These are phyloP conservation scores for Clarireedia paspali DNA, from an alignment of 2,329 filamentous ascomycete genomes.

Conservation along the genomic window DNA sequence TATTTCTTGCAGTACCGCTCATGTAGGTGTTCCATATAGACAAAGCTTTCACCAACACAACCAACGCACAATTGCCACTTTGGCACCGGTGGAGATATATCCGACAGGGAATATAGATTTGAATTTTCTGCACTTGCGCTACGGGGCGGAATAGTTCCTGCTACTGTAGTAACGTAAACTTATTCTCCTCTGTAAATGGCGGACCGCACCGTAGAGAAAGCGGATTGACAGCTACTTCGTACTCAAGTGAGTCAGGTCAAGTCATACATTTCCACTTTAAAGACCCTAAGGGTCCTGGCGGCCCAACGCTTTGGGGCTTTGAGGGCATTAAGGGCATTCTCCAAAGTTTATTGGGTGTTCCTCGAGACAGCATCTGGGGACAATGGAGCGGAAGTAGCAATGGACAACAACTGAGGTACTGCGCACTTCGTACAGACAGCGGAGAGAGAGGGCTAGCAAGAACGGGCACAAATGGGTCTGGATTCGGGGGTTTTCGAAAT, in stretches of 20 bases:
- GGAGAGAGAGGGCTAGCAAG: background rate
- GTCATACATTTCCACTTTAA: background rate
- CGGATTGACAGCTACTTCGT: no score
- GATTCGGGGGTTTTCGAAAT: background rate
- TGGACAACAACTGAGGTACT: no score
- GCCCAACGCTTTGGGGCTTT: background rate
- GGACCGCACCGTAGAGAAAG: background rate
- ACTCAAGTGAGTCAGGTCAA: no score
- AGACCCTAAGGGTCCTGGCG: background rate
- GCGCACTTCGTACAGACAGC: no score
- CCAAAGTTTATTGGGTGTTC: background rate
- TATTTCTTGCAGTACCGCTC: conserved; percentile 7
- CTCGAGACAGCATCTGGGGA: background rate
- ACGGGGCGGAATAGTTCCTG: background rate
- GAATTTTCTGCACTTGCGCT: no score
- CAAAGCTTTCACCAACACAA: background rate
- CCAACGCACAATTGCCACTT: no score
- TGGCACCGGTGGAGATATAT: no score
- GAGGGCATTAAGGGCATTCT: background rate
- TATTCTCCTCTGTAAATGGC: background rate
- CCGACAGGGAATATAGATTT: no score
- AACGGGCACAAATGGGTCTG: background rate
- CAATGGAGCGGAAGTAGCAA: background rate
- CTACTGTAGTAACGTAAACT: background rate
- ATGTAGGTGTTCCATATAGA: conserved; percentile 1